Conservation (phyloP, 148 eudicot genomes). For the Dianthus caryophyllus region DNA sequence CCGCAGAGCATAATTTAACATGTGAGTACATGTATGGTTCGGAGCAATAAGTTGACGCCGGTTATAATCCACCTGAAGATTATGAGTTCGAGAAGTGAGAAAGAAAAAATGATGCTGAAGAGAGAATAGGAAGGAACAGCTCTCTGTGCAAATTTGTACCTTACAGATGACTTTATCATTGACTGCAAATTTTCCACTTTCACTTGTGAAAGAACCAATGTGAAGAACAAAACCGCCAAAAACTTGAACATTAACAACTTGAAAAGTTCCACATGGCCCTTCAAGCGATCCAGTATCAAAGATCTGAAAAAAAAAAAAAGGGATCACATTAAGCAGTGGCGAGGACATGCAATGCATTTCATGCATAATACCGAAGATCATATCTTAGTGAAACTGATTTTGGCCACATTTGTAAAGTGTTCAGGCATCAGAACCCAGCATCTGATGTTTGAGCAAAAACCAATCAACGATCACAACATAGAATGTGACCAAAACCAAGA, state of each 20-base stretch:
- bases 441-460: neutral
- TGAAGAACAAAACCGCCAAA: slow-evolving; percentile 90
- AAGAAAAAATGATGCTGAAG: neutral
- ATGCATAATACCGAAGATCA: neutral
- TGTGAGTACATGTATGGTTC: slow-evolving; percentile 98
- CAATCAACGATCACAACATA: neutral
- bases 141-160: slow-evolving; percentile 34
- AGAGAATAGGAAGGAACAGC: neutral
- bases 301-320: slow-evolving; percentile 45
- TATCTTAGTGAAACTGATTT: neutral
- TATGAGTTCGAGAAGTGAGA: slow-evolving; percentile 5
- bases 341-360: neutral
- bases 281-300: slow-evolving; percentile 81
- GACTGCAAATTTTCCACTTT: slow-evolving; percentile 50
- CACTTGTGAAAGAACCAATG: slow-evolving; percentile 61
- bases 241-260: slow-evolving; percentile 69
- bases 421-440: neutral
- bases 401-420: neutral
- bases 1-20: slow-evolving; percentile 92
- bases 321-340: slow-evolving; percentile 14
- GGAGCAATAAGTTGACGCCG: slow-evolving; percentile 90
- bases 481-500: neutral
- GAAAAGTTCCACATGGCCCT: slow-evolving; percentile 63
- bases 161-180: slow-evolving; percentile 81
- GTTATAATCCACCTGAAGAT: slow-evolving; percentile 72